phyloP scores from a whole-genome alignment of 1,284 basidiomycete species.

The Ustilago shanxiensis region DNA sequence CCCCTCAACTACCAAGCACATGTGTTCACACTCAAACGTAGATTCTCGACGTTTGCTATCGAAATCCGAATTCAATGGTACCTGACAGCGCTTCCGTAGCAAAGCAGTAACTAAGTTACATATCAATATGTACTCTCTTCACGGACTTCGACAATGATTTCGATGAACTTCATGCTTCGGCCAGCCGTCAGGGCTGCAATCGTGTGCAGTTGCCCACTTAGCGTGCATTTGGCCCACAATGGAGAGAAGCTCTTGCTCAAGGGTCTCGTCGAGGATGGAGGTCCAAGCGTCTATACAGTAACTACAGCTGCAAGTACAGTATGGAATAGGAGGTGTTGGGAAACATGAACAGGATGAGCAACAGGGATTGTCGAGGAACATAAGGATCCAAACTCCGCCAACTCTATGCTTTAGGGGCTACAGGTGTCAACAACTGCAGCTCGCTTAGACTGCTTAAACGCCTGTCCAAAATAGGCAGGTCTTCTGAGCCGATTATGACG shows the following conservation, averaged over 20 bases:
- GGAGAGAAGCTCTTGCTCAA: too few relatives aligned
- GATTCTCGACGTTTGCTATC: not conserved
- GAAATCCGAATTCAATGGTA: not conserved
- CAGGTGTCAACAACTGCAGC: slow-evolving; percentile 27
- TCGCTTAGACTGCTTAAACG: slow-evolving; percentile 9
- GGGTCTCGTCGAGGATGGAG: too few relatives aligned
- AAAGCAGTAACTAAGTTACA: too few relatives aligned
- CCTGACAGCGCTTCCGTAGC: not conserved
- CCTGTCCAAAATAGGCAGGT: slow-evolving; percentile 11
- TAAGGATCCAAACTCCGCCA: slow-evolving; percentile 22
- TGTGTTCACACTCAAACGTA: not conserved
- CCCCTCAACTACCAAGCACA: not conserved
- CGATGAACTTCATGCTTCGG: not conserved
- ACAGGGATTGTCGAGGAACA: slow-evolving; percentile 6
- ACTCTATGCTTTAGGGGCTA: slow-evolving; percentile 30
- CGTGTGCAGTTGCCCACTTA: not conserved
- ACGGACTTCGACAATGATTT: not conserved
- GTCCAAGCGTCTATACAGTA: not conserved
- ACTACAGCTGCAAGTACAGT: not conserved
- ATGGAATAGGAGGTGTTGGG: slow-evolving; percentile 28
- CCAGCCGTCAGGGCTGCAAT: not conserved
- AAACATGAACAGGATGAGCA: not conserved
- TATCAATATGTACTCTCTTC: too few relatives aligned
- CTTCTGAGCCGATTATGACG: slow-evolving; percentile 4
- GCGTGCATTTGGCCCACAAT: slow-evolving; percentile 31